phyloP scores from a whole-genome alignment of 495 filamentous ascomycete genomes.

The Penicillium bialowiezense region DNA sequence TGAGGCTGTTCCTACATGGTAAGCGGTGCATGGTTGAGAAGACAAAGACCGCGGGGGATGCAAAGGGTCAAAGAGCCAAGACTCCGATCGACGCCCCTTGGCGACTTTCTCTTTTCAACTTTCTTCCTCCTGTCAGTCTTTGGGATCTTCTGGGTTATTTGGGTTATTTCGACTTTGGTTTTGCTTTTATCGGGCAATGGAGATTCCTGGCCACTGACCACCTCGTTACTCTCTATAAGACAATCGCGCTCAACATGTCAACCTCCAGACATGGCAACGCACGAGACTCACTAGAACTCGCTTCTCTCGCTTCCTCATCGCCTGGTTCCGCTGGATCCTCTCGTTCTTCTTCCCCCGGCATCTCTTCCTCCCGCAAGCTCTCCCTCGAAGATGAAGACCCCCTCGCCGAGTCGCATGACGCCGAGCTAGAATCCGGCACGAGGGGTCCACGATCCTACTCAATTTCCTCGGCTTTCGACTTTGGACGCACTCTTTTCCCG shows the following conservation, averaged over 20 bases:
- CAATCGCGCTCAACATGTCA: constrained; percentile 33
- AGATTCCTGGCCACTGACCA: constrained; percentile 18
- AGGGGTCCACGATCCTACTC: constrained; percentile 73
- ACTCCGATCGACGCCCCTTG: constrained; percentile 27
- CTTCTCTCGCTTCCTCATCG: constrained; percentile 81
- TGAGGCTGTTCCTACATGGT: constrained; percentile 11
- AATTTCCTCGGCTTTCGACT: constrained; percentile 90
- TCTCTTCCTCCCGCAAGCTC: constrained; percentile 85
- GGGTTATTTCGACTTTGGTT: no score
- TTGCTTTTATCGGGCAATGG: no score
- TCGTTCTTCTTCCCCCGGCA: constrained; percentile 73
- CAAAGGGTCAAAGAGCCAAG: constrained; percentile 11
- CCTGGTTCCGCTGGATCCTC: constrained; percentile 55
- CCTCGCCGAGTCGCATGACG: constrained; percentile 56
- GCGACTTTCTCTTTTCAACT: constrained; percentile 4
- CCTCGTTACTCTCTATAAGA: no score
- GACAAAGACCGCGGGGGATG: constrained; percentile 16
- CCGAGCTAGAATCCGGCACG: constrained; percentile 43
- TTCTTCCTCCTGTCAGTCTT: constrained; percentile 5
- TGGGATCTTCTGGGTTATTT: no score
- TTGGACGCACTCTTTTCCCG: constrained; percentile 85
- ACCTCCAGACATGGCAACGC: constrained; percentile 27
- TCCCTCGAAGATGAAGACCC: constrained; percentile 87
- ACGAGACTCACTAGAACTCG: constrained; percentile 94
- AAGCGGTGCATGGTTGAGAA: constrained; percentile 27